Evolutionary conservation across 352 stramenopile species (phyloP).

Genomic region (Phytopythium aichiense): DNA sequence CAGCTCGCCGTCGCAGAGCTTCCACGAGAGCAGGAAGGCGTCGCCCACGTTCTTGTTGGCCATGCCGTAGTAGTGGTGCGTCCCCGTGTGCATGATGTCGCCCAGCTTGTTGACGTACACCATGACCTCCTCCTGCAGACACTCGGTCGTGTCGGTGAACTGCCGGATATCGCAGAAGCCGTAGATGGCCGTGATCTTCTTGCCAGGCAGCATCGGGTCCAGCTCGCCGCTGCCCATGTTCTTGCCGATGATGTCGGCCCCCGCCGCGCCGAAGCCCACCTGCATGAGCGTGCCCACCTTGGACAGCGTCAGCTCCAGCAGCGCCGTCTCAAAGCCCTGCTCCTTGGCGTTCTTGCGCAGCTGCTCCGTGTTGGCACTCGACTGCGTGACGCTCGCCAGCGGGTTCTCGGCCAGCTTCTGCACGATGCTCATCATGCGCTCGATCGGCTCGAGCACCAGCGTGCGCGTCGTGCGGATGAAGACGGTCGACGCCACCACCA

Average conservation of each 20-base stretch:
- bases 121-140: constrained; percentile 90
- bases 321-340: constrained; percentile 68
- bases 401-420: constrained; percentile 87
- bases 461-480: constrained; percentile 83
- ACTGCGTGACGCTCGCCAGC: constrained; percentile 75
- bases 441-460: constrained; percentile 87
- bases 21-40: constrained; percentile 94
- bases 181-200: constrained; percentile 93
- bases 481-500: constrained; percentile 70
- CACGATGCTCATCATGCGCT: constrained; percentile 90
- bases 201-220: constrained; percentile 85
- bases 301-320: constrained; percentile 76
- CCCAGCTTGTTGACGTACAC: constrained; percentile 91
- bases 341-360: constrained; percentile 79
- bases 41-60: constrained; percentile 90
- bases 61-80: constrained; percentile 84
- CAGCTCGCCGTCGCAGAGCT: constrained; percentile 84
- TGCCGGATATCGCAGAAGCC: constrained; percentile 94
- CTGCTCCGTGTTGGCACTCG: constrained; percentile 51
- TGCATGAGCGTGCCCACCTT: constrained; percentile 87
- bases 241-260: constrained; percentile 82
- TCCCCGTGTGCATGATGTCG: constrained; percentile 86
- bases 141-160: constrained; percentile 90
- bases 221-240: constrained; percentile 87
- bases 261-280: constrained; percentile 75